Base-by-base conservation (phyloP, 2,329 filamentous ascomycete genomes). In the Colletotrichum simmondsii region DNA sequence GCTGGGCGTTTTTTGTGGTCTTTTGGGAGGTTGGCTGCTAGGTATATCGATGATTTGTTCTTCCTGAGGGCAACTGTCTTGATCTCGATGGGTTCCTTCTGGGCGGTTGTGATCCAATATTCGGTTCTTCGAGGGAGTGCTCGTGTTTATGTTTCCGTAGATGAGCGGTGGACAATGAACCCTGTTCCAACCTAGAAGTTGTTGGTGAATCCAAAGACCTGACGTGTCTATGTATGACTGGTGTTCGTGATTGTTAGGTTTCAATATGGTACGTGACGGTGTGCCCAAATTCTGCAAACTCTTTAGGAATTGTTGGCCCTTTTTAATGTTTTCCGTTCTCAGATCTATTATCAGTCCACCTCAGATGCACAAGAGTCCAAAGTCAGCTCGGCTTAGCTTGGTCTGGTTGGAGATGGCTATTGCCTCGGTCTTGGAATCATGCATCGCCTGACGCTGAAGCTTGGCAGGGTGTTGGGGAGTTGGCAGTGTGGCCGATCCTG, bases 401-500 rank as follows among this genome's bases (percentile, higher is more conserved):
- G 46, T 61, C 56, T 59, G n/a, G 60, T 53, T 30, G 24, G 10
- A 42, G 32, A 32, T 57, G 26, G 4, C 32, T 32, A 32, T 68
- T 72, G 65, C 54, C 49, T 71, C 60, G 49, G 56, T 30, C 42
- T 61, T 65, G 53, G 60, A 54, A 26, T 61, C 58, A 60, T 54
- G 59, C 58, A 72, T 69, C 65, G 65, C 37, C 65, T 69, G 70
- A 72, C 65, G 59, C 59, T 59, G 59, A 46, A 70, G 46, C 71
- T 73, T 65, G 60, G 69, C 64, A 37, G 37, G 62, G 42, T 37
- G 57, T 37, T 58, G 64, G 49, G 57, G 26, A 30, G 53, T 30
- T 49, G 28, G 49, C 30, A 61, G 52, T 54, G 70, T 63, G 53
- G 32, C 62, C 42, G 53, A 26, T 58, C 46, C 19, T 58, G 5